Evolutionary conservation across 1,284 basidiomycete species (phyloP), one percentile per base, ranked within the genome.

Genomic region (Tremellales sp.): DNA sequence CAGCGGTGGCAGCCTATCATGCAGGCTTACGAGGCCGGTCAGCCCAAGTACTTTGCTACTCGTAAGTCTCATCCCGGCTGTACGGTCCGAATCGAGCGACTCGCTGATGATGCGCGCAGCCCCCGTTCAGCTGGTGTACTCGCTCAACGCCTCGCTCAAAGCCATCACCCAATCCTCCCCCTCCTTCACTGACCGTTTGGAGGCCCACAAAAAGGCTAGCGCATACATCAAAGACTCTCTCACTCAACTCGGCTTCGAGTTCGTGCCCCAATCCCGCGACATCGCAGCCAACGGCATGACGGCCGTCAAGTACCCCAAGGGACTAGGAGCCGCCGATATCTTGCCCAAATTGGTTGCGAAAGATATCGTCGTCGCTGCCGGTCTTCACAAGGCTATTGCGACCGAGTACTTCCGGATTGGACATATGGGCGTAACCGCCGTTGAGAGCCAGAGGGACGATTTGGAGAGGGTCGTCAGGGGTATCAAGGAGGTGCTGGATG

Each of bases 1-100:
- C 84, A 84, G 64, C 89, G 86, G 81, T 96, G 92, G 92, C 77
- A 93, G 39, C 91, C 92, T 1, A 84, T 97, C 67, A 96, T 96
- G 91, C 81, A 84, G 61, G 85, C 86, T 1, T 97, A 96, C 72
- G 73, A 75, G 51, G 66, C 62, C 33, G 73, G 73, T 45, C 62
- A 61, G 27, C 62, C 71, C 0, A 84, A 84, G 24, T 96, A 96
- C 79, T 96, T 96, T 72, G 92, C 91, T n/a, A 96, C 91, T 1
- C 91, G 72, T 73, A 41, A 62, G 70, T 70, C 12, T 49, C 8
- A 8, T 27, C 23, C 8, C 29, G 15, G 15, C 29, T 15, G 29
- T 31, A 8, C 15, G n/a, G 8, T 15, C 29, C 8, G 29, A 31
- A 31, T 31, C 29, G 29, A 31, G 15, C 8, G 29, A 8, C 29